These are phyloP conservation scores for Zea mays DNA, from an alignment of 176 grass and related monocot species.

Conservation along the genomic window Zm-B73-REFERENCE-NAM-5.0 NC_050103.1:66147501-66148000, in stretches of 20 bases:
- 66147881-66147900: constrained; percentile 30
- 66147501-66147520: constrained; percentile 57
- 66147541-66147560: constrained; percentile 41
- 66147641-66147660: constrained; percentile 61
- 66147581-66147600: too few relatives aligned
- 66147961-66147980: constrained; percentile 57
- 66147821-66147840: constrained; percentile 6
- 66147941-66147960: constrained; percentile 63
- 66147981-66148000: constrained; percentile 21
- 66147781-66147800: constrained; percentile 37
- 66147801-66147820: constrained; percentile 36
- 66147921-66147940: constrained; percentile 61
- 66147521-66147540: constrained; percentile 48
- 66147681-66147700: constrained; percentile 33
- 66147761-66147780: constrained; percentile 32
- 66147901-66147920: constrained; percentile 38
- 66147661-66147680: constrained; percentile 37
- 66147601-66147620: constrained; percentile 48
- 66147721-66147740: constrained; percentile 25
- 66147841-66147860: constrained; percentile 1
- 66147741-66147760: neutral
- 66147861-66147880: constrained; percentile 17
- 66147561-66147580: too few relatives aligned
- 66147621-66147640: constrained; percentile 41
- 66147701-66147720: constrained; percentile 24